Percentiles rank a stretch among this genome's conserved stretches.
Conservation (phyloP, 2,329 filamentous ascomycete genomes). For the Neocatenulostroma microsporum region DNA sequence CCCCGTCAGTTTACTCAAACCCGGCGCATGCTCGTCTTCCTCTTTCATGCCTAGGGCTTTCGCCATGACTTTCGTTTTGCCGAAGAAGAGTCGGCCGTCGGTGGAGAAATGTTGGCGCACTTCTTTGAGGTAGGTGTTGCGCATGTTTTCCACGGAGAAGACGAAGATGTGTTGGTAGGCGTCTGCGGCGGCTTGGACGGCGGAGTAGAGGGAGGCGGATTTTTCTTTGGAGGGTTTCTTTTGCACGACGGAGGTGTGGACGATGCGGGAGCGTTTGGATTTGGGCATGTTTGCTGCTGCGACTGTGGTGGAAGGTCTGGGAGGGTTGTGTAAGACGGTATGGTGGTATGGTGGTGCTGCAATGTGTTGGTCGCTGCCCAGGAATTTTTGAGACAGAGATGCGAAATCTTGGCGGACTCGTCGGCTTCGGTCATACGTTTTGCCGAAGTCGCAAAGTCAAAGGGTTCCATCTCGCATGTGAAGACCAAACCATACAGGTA, state of each 20-base stretch:
- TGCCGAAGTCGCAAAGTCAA: no score
- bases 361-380: no score
- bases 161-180: conserved; percentile 88
- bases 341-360: neutral
- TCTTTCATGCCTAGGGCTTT: conserved; percentile 77
- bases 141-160: conserved; percentile 93
- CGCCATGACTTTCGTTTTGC: conserved; percentile 98
- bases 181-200: conserved; percentile 76
- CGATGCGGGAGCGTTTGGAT: conserved; percentile 84
- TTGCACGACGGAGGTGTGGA: conserved; percentile 81
- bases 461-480: no score
- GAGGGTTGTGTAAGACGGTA: neutral
- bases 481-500: no score
- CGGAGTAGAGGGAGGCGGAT: conserved; percentile 78
- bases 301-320: conserved; percentile 1
- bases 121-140: conserved; percentile 90
- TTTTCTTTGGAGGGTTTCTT: conserved; percentile 85
- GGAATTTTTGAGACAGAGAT: no score
- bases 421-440: no score
- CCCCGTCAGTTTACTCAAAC: conserved; percentile 60
- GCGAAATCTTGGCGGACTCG: no score
- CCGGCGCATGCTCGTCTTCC: conserved; percentile 66
- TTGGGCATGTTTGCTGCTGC: conserved; percentile 66
- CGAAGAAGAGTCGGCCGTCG: conserved; percentile 91
- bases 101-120: conserved; percentile 71